phyloP scores from a whole-genome alignment of 331 rosid species.

The Pyrus hybrid region DNA sequence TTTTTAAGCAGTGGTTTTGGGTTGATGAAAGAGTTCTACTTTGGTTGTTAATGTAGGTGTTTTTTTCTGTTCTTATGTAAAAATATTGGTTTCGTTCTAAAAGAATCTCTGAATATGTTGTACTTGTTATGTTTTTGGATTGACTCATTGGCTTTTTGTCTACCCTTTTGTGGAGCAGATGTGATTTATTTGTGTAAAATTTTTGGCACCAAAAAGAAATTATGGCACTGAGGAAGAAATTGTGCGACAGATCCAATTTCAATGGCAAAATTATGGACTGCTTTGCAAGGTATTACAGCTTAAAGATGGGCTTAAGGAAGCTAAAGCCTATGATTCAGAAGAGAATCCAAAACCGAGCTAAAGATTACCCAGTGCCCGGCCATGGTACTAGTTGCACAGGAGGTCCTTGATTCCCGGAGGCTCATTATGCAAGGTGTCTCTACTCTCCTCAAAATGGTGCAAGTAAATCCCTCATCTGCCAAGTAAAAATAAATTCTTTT shows the following conservation, averaged over 20 bases:
- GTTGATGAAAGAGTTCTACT: not conserved
- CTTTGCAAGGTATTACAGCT: not conserved
- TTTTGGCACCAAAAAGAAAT: not conserved
- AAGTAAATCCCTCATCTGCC: conserved; percentile 37
- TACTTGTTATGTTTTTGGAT: not conserved
- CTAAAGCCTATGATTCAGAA: conserved; percentile 62
- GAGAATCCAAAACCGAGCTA: conserved; percentile 56
- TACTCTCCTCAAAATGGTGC: conserved; percentile 53
- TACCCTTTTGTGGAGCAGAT: not conserved
- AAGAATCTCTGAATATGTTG: not conserved
- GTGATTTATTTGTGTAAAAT: not conserved
- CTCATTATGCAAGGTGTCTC: conserved; percentile 59
- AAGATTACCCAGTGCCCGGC: conserved; percentile 43
- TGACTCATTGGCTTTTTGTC: not conserved
- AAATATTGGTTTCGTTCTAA: not conserved
- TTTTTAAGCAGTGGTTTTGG: not conserved
- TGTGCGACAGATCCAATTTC: not conserved
- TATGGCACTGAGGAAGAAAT: conserved; percentile 7
- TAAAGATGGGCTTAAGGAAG: conserved; percentile 22
- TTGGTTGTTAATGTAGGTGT: not conserved
- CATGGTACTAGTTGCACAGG: conserved; percentile 61
- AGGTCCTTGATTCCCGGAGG: conserved; percentile 49
- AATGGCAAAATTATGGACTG: not conserved
- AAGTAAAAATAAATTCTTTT: too few species aligned
- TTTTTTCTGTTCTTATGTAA: not conserved